Base-by-base conservation (phyloP, 352 stramenopile species). In the Phytophthora cajani region DNA sequence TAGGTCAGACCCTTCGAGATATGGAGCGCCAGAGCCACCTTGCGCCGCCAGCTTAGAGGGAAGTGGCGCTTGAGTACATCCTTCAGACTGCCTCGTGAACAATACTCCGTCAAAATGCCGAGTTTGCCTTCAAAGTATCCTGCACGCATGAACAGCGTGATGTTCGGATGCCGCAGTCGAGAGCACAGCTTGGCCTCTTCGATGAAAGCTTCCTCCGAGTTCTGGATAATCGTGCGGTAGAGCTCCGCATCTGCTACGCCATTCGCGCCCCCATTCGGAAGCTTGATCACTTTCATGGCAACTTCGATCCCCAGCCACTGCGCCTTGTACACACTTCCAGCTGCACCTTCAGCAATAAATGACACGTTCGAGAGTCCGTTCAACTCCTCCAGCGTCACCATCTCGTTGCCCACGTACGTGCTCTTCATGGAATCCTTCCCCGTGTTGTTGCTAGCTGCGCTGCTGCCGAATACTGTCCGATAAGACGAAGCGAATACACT, bases 231-330 rank as follows among this genome's bases (percentile, higher is more conserved):
- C 10, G 84, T 91, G 44, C 85, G 84, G 52, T 90, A 90, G 6
- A 91, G 66, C 30, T 91, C 80, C 2, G 67, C 61, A 61, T 90
- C 77, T 7, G 79, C 64, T 16, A 85, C 66, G 8, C 59, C 44
- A 36, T 66, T 67, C 52, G 66, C 46, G 10, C 78, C 84, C 16
- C 67, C 76, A 21, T 86, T 85, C 1, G 84, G 84, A 9, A 90
- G 75, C 68, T 90, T 89, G 44, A 91, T 87, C 7, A 91, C 74
- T 70, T 91, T 91, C 78, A 91, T 87, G 11, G 84, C 84, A 12
- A 91, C 84, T 42, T 91, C 81, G 65, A 90, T 91, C 2, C 84
- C 84, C 6, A 91, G 74, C 84, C 84, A 91, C n/a, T 84, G 78
- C 2, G 81, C 81, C 57, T 90, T 90, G 69, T 78, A 90, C 8